Conservation (phyloP, 2,329 filamentous ascomycete species). For the Scedosporium minutisporum region DNA sequence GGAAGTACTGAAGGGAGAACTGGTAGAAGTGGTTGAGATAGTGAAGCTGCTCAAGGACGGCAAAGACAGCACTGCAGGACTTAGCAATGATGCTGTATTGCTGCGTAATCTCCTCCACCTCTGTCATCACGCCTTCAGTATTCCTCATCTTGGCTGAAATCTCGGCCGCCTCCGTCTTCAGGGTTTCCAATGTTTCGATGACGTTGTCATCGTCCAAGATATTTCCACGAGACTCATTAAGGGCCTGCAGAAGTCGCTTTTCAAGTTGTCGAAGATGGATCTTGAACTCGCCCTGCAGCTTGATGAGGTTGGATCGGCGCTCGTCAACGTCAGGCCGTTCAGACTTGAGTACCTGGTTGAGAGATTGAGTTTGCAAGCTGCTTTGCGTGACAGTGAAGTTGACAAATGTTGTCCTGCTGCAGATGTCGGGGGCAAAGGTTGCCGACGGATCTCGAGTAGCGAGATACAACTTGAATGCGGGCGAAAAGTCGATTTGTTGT, state of each 20-base stretch:
- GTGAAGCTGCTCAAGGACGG: slow-evolving; percentile 91
- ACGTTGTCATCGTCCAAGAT: slow-evolving; percentile 98
- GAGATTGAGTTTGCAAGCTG: slow-evolving; percentile 93
- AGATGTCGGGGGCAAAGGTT: slow-evolving; percentile 90
- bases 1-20: slow-evolving; percentile 96
- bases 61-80: slow-evolving; percentile 95
- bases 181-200: slow-evolving; percentile 91
- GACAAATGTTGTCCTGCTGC: slow-evolving; percentile 96
- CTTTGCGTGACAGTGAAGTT: slow-evolving; percentile 99
- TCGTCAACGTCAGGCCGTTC: slow-evolving; percentile 97
- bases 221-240: slow-evolving; percentile 95
- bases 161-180: slow-evolving; percentile 95
- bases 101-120: slow-evolving; percentile 90
- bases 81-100: slow-evolving; percentile 90
- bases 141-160: slow-evolving; percentile 94
- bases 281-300: slow-evolving; percentile 97
- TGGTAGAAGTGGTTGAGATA: slow-evolving; percentile 99
- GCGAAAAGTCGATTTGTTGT: slow-evolving; percentile 98
- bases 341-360: slow-evolving; percentile 95
- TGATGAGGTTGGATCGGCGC: slow-evolving; percentile 92
- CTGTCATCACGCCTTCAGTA: slow-evolving; percentile 95
- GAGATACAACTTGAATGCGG: slow-evolving; percentile 87
- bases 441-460: slow-evolving; percentile 95
- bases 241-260: slow-evolving; percentile 83
- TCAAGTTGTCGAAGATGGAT: slow-evolving; percentile 94